Percentiles rank a stretch among this genome's conserved stretches.
These are phyloP conservation scores for Globisporangium parvum DNA, from an alignment of 352 stramenopile species.

Conservation along the genomic window DNA sequence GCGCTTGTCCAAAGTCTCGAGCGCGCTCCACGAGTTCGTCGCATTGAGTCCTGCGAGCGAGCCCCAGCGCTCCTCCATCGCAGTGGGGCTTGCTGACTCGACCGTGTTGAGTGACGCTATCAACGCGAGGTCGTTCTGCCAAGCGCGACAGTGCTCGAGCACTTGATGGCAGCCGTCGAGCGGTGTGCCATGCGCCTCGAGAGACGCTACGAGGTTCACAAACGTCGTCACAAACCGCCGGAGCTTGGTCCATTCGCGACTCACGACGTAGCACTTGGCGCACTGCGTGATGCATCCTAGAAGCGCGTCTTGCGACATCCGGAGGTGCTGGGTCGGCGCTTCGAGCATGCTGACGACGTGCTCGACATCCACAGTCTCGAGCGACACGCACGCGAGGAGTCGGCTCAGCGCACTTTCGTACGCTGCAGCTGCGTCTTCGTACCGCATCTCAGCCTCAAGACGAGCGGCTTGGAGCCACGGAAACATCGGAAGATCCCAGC, in stretches of 20 bases:
- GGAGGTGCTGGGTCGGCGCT: slow-evolving; percentile 21
- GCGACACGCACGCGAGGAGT: not conserved
- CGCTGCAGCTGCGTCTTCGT: slow-evolving; percentile 50
- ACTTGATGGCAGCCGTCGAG: slow-evolving; percentile 27
- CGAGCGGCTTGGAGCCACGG: slow-evolving; percentile 32
- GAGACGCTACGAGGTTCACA: slow-evolving; percentile 17
- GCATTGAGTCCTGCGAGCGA: not conserved
- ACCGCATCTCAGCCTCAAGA: slow-evolving; percentile 48
- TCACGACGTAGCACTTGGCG: slow-evolving; percentile 33
- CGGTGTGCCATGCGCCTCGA: slow-evolving; percentile 15
- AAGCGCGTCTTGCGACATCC: slow-evolving; percentile 30
- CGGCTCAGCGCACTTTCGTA: slow-evolving; percentile 33
- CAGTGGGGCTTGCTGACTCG: not conserved
- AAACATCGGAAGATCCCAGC: slow-evolving; percentile 24
- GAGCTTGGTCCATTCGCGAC: slow-evolving; percentile 41
- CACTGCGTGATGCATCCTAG: slow-evolving; percentile 44
- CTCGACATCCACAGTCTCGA: not conserved
- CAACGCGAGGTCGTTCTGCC: slow-evolving; percentile 28
- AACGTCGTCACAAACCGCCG: slow-evolving; percentile 24
- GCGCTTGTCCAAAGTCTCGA: slow-evolving; percentile 10
- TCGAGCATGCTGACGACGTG: slow-evolving; percentile 22
- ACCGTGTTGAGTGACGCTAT: slow-evolving; percentile 20
- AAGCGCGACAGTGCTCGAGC: slow-evolving; percentile 25
- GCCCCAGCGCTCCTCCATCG: not conserved
- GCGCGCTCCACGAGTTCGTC: slow-evolving; percentile 21